These are phyloP conservation scores for Psilocybe cyanescens DNA, from an alignment of 768 basidiomycete genomes.

Conservation along the genomic window DNA sequence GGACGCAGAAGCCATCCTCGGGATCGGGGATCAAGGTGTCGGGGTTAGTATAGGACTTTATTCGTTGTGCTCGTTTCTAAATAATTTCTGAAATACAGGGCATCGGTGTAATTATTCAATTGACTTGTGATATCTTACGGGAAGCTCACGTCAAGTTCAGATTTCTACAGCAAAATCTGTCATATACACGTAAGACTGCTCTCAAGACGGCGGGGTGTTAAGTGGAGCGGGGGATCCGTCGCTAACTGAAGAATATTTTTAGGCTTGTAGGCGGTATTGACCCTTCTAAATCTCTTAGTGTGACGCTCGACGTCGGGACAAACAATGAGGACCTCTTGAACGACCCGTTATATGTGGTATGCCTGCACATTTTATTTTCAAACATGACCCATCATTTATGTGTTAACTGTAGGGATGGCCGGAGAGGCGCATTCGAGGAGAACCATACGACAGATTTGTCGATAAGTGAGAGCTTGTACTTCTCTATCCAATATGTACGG, in stretches of 20 bases:
- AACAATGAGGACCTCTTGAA: constrained; percentile 66
- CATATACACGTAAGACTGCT: constrained; percentile 61
- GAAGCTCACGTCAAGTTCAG: constrained; percentile 32
- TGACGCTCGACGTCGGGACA: constrained; percentile 79
- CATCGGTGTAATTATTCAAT: constrained; percentile 18
- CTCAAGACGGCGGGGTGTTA: background rate
- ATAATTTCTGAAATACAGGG: constrained; percentile 12
- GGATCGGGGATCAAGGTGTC: constrained; percentile 70
- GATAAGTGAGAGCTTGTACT: constrained; percentile 55
- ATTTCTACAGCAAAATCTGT: constrained; percentile 81
- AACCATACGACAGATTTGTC: constrained; percentile 77
- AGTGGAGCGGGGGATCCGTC: background rate
- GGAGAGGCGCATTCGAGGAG: constrained; percentile 68
- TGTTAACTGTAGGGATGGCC: constrained; percentile 65
- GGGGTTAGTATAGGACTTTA: constrained; percentile 42
- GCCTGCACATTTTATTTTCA: constrained; percentile 24
- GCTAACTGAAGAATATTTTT: background rate
- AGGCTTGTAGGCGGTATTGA: constrained; percentile 71
- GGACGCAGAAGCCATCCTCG: constrained; percentile 86
- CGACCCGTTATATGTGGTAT: constrained; percentile 69
- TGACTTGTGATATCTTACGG: background rate
- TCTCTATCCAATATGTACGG: background rate
- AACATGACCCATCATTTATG: background rate
- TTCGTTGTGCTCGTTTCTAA: background rate
- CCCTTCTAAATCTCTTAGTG: constrained; percentile 58